phyloP scores from a whole-genome alignment of 2,329 filamentous ascomycete genomes.

The Talaromyces sp. region DNA sequence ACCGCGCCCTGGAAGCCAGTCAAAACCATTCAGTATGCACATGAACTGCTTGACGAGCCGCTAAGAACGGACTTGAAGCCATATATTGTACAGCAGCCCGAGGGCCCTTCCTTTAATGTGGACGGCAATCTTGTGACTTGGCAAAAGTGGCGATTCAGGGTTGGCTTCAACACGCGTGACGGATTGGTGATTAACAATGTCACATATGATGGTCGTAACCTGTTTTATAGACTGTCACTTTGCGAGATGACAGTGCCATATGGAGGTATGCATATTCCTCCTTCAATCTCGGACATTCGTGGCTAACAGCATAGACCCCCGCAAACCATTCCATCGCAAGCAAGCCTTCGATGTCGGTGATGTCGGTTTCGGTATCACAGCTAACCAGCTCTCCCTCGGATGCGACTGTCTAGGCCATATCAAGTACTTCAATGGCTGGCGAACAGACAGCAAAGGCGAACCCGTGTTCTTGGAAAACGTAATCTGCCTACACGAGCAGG shows the following conservation, averaged over 20 bases:
- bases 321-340: constrained; percentile 68
- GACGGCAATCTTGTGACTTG: constrained; percentile 59
- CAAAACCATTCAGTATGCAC: constrained; percentile 53
- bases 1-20: constrained; percentile 58
- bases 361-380: constrained; percentile 64
- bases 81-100: constrained; percentile 63
- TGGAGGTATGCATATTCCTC: constrained; percentile 30
- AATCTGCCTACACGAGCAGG: constrained; percentile 69
- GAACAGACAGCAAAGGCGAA: constrained; percentile 55
- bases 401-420: constrained; percentile 71
- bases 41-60: constrained; percentile 50
- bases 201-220: constrained; percentile 59
- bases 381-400: constrained; percentile 67
- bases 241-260: constrained; percentile 63
- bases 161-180: constrained; percentile 63
- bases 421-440: constrained; percentile 60
- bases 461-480: constrained; percentile 57
- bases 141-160: constrained; percentile 65
- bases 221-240: constrained; percentile 66
- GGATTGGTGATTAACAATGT: constrained; percentile 69
- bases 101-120: constrained; percentile 61
- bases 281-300: background rate
- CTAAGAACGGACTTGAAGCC: constrained; percentile 61
- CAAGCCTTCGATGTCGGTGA: constrained; percentile 70
- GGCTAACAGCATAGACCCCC: constrained; percentile 51